These are phyloP conservation scores for Rhizoctonia solani DNA, from an alignment of 1,284 basidiomycete species.

Conservation along the genomic window DNA sequence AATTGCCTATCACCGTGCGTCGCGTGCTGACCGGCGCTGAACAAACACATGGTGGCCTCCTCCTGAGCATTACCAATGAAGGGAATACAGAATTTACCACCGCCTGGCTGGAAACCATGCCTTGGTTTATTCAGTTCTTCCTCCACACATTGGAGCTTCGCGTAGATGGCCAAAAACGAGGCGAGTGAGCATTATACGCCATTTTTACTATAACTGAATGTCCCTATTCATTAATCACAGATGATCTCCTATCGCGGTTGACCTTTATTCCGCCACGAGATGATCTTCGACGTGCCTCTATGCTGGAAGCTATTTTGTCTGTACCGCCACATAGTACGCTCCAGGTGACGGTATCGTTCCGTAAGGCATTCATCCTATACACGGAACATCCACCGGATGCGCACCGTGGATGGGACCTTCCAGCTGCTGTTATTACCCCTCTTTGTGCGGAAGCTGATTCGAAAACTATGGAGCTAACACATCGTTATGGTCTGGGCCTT, in stretches of 20 bases:
- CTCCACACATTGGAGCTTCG: slow-evolving; percentile 73
- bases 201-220: slow-evolving; percentile 1
- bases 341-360: slow-evolving; percentile 71
- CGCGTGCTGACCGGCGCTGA: slow-evolving; percentile 75
- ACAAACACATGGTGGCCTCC: slow-evolving; percentile 76
- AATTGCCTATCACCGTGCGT: slow-evolving; percentile 62
- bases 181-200: slow-evolving; percentile 29
- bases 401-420: slow-evolving; percentile 91
- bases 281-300: slow-evolving; percentile 68
- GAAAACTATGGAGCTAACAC: not conserved
- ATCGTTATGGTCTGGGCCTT: not conserved
- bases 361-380: slow-evolving; percentile 88
- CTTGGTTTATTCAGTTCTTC: slow-evolving; percentile 90
- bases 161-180: slow-evolving; percentile 41
- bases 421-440: slow-evolving; percentile 65
- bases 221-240: slow-evolving; percentile 46
- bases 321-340: slow-evolving; percentile 71
- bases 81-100: slow-evolving; percentile 55
- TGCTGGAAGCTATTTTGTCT: slow-evolving; percentile 70
- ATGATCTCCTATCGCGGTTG: slow-evolving; percentile 62
- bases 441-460: not conserved
- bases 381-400: slow-evolving; percentile 96
- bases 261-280: slow-evolving; percentile 70
- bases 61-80: slow-evolving; percentile 71
- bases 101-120: slow-evolving; percentile 88